These are phyloP conservation scores for Quercus parvula DNA, from an alignment of 306 rosid species.

Conservation along the genomic window DNA sequence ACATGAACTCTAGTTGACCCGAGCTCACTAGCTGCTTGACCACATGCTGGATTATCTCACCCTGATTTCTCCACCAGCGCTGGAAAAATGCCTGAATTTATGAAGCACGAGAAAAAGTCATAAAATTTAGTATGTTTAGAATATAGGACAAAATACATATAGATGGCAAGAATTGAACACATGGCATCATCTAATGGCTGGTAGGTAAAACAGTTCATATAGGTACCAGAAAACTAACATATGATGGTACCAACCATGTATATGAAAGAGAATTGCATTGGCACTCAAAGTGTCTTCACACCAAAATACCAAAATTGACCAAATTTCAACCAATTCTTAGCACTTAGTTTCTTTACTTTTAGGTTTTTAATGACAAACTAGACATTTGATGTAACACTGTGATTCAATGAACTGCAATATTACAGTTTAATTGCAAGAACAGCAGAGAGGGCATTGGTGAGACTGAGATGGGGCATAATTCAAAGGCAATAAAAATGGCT, in stretches of 20 bases:
- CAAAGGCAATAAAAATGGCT: neutral
- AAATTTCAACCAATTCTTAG: neutral
- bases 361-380: neutral
- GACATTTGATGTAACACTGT: neutral
- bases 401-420: neutral
- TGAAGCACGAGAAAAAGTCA: neutral
- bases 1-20: conserved; percentile 87
- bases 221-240: neutral
- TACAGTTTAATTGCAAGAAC: neutral
- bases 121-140: neutral
- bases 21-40: conserved; percentile 61
- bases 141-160: neutral
- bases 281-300: neutral
- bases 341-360: neutral
- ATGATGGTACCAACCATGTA: neutral
- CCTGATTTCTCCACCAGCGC: conserved; percentile 85
- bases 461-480: neutral
- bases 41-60: conserved; percentile 33
- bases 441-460: neutral
- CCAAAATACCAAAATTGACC: neutral
- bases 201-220: neutral
- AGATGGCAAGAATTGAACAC: neutral
- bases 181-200: neutral
- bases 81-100: conserved; percentile 67
- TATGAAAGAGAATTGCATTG: neutral